Evolutionary conservation across 2,329 filamentous ascomycete species (phyloP), one percentile per base, ranked within the genome.

Genomic region (Nothomitra cinnamomea): DNA sequence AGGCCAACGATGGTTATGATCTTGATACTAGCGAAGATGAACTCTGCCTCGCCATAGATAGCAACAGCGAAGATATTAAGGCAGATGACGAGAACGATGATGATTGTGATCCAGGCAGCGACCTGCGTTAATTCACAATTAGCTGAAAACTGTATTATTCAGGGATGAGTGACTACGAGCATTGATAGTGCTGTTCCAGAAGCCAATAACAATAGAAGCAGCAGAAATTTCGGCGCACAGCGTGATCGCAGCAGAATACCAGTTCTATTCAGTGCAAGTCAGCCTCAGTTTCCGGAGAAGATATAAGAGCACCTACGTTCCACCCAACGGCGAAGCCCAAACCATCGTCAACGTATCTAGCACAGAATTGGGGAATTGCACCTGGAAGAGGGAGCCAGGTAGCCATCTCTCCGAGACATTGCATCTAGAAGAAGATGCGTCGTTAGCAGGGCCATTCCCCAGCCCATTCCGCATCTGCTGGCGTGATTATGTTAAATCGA

Each of bases 191-290:
- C 55, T 69, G 2, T 64, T 62, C 80, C 80, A 83, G 60, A 75
- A 82, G 58, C 78, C 68, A 56, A 83, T 78, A 21, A 83, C 66
- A 1, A 82, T 76, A 43, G 76, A 74, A 17, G 78, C 76, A 10
- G 80, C 80, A 0, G 76, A 75, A 55, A 83, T 80, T 62, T 83
- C 80, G 53, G 77, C 74, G 49, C 69, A 71, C 0, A 74, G 67
- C 38, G 72, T 61, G 28, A 75, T 72, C 0, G 70, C 68, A 50
- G 67, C 59, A 1, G 67, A 67, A 52, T 72, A 74, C 71, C 71
- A 74, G 59, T 73, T 73, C 2, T 62, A 54, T 50, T 54, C 7
- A 69, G 59, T 43, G 69, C 3, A 35, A 70, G 17, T 53, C 17
- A 28, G 32, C 15, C 24, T 58, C 69, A 67, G 21, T 3, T 35